A percentile compares a stretch with the other conserved stretches of the same genome.
Conservation (phyloP, 2,329 filamentous ascomycete genomes). For the Ceratocystis harringtonii region DNA sequence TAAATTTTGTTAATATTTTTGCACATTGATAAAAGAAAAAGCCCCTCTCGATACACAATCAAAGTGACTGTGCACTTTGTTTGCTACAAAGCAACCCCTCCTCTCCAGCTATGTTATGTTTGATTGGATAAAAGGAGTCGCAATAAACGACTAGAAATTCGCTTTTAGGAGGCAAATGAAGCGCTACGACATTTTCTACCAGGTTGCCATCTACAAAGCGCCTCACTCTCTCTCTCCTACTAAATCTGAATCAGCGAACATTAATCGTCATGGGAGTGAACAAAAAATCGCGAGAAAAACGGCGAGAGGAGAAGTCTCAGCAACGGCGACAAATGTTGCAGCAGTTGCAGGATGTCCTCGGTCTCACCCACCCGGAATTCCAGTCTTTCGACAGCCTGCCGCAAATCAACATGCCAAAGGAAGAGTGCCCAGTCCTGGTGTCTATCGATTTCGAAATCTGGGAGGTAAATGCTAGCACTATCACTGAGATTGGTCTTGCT, state of each 20-base stretch:
- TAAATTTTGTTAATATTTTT: too few species aligned
- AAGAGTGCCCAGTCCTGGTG: slow-evolving; percentile 43
- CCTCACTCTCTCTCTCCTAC: too few species aligned
- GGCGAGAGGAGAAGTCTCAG: neutral
- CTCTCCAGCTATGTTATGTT: neutral
- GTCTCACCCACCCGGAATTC: neutral
- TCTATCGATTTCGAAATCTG: slow-evolving; percentile 72
- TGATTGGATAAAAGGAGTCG: neutral
- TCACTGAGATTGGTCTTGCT: slow-evolving; percentile 80
- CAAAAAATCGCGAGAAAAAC: neutral
- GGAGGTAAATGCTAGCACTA: slow-evolving; percentile 47
- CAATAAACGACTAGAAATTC: neutral
- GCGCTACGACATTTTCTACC: too few species aligned
- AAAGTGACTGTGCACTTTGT: neutral
- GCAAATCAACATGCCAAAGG: neutral
- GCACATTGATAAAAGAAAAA: neutral
- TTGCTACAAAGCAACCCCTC: neutral
- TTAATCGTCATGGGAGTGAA: neutral
- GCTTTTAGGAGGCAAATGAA: neutral
- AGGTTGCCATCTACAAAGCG: too few species aligned
- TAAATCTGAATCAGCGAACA: neutral
- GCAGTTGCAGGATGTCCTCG: slow-evolving; percentile 4
- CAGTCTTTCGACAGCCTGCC: neutral
- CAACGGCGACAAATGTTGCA: slow-evolving; percentile 33
- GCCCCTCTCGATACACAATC: neutral